Evolutionary conservation across 164 flowering plant genomes (phyloP), one percentile per base, ranked within the genome.

Genomic region (Vitis riparia): DNA sequence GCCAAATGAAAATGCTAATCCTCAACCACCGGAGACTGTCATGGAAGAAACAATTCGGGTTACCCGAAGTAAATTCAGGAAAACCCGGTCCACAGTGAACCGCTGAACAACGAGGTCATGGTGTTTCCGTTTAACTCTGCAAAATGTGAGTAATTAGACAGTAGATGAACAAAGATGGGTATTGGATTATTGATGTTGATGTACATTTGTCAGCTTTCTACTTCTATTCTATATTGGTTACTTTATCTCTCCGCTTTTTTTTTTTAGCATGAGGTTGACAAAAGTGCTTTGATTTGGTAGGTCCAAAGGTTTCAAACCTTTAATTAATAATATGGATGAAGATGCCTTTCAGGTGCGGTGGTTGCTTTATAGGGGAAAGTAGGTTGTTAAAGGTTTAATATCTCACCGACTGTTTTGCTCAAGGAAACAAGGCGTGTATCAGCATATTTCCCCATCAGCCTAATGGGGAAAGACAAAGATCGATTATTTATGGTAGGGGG

Each of bases 21-120:
- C 79, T 51, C 71, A 86, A 10, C 79, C 87, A 4, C 73, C 79
- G 52, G 98, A 91, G 44, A 73, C 80, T 0, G 69, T 76, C 57
- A 79, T 92, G 89, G 95, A 89, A 62, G 93, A 89, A 50, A 65
- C 83, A 23, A 70, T 78, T 15, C 86, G 87, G 11, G 81, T 78
- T n/a, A 87, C 94, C 19, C 88, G 91, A 15, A 87, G 75, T 47
- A 86, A 90, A 69, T 80, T 82, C 77, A 84, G 97, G 83, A 88
- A 76, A 77, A 77, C 75, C n/a, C 82, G 87, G 14, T 51, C 89
- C 14, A 60, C 71, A 11, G 59, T 75, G 50, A 62, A 23, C 49
- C 68, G 72, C 10, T 62, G 50, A 75, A 19, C 6, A 17, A 19
- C 19, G 55, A 48, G 15, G 15, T 55, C 44, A 13, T 16, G 48